Evolutionary conservation across 768 basidiomycete genomes (phyloP).

Genomic region (Mycena latifolia): DNA sequence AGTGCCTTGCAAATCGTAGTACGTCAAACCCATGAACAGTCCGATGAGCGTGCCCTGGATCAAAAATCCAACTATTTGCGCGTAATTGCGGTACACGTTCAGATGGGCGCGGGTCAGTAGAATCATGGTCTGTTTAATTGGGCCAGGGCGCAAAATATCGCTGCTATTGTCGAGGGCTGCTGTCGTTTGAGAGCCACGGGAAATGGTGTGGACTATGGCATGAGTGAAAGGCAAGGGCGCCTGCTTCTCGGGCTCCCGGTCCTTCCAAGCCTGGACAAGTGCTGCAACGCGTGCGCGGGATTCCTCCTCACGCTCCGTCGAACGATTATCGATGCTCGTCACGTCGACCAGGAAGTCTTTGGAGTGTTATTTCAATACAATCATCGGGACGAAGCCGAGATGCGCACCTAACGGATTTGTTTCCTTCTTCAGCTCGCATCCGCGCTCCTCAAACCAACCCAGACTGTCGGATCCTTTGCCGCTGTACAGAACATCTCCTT

Average conservation of each 20-base stretch:
- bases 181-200: slow-evolving; percentile 26
- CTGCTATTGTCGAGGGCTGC: not conserved
- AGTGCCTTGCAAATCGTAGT: slow-evolving; percentile 48
- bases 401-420: slow-evolving; percentile 54
- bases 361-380: slow-evolving; percentile 42
- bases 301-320: slow-evolving; percentile 49
- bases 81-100: slow-evolving; percentile 40
- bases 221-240: slow-evolving; percentile 20
- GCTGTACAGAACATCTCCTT: slow-evolving; percentile 56
- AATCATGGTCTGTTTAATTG: slow-evolving; percentile 35
- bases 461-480: slow-evolving; percentile 48
- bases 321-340: slow-evolving; percentile 52
- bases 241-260: slow-evolving; percentile 16
- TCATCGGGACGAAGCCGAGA: not conserved
- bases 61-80: slow-evolving; percentile 39
- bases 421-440: slow-evolving; percentile 44
- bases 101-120: slow-evolving; percentile 33
- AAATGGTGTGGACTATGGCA: slow-evolving; percentile 31
- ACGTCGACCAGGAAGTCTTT: slow-evolving; percentile 51
- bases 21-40: slow-evolving; percentile 51
- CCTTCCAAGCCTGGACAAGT: slow-evolving; percentile 52
- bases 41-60: slow-evolving; percentile 39
- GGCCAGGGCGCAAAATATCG: slow-evolving; percentile 32
- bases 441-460: slow-evolving; percentile 51
- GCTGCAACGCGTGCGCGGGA: slow-evolving; percentile 46